Conservation (phyloP, 2,329 filamentous ascomycete species). For the Niveomyces coronatus region DNA sequence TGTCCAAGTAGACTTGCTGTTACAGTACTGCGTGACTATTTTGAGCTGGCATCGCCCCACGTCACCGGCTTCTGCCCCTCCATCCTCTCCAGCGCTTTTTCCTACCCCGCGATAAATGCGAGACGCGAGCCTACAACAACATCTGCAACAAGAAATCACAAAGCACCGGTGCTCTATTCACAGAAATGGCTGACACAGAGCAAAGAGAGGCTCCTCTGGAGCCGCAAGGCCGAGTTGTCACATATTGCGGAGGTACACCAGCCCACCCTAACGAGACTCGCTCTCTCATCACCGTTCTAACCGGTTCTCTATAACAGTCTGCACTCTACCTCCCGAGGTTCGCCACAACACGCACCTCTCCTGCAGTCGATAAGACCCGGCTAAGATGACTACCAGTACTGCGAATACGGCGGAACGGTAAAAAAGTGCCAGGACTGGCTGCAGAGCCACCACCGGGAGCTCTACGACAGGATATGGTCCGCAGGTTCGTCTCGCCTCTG, state of each 20-base stretch:
- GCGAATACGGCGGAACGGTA: constrained; percentile 92
- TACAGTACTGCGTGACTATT: too few species aligned
- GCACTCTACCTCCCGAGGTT: constrained; percentile 57
- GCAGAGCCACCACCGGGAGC: constrained; percentile 56
- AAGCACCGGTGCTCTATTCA: neutral
- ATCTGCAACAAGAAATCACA: constrained; percentile 1
- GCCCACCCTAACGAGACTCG: neutral
- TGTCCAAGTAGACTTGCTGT: too few species aligned
- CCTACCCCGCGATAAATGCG: constrained; percentile 8
- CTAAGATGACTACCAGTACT: too few species aligned
- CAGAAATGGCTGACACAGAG: constrained; percentile 46
- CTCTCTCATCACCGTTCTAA: constrained; percentile 6
- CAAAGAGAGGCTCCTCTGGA: constrained; percentile 33
- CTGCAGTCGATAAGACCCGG: constrained; percentile 8
- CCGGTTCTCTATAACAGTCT: constrained; percentile 37
- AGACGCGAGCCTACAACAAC: constrained; percentile 2
- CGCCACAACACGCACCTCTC: constrained; percentile 11
- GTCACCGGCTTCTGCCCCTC: too few species aligned
- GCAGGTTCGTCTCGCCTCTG: constrained; percentile 46
- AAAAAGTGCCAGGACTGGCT: constrained; percentile 99
- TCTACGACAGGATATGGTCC: constrained; percentile 79
- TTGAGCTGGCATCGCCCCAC: too few species aligned
- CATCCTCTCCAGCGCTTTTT: too few species aligned
- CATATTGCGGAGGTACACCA: constrained; percentile 49
- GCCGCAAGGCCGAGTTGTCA: constrained; percentile 40